These are phyloP conservation scores for Myriosclerotinia scirpicola DNA, from an alignment of 2,329 filamentous ascomycete species.

Conservation along the genomic window DNA sequence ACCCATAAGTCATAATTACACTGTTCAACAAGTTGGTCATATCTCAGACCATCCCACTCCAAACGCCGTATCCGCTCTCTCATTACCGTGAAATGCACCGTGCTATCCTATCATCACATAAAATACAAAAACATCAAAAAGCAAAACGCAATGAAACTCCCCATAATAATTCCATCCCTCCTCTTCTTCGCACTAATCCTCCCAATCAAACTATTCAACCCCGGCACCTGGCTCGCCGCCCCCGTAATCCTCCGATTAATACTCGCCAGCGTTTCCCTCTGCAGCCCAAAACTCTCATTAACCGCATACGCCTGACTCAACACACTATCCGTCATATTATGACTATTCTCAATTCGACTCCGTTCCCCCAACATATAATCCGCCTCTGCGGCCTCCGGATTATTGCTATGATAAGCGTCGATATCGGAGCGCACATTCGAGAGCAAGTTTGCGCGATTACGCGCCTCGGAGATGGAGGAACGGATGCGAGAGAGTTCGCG, in stretches of 20 bases:
- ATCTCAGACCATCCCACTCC: slow-evolving; percentile 12
- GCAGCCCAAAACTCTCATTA: slow-evolving; percentile 83
- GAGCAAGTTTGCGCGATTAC: slow-evolving; percentile 86
- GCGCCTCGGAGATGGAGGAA: slow-evolving; percentile 70
- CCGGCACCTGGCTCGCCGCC: slow-evolving; percentile 87
- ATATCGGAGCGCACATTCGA: slow-evolving; percentile 91
- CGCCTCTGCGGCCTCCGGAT: slow-evolving; percentile 80
- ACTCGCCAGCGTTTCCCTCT: slow-evolving; percentile 82
- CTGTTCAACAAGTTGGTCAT: slow-evolving; percentile 28
- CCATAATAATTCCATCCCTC: slow-evolving; percentile 91
- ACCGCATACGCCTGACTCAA: slow-evolving; percentile 95
- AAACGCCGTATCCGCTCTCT: slow-evolving; percentile 22
- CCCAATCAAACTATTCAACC: slow-evolving; percentile 86
- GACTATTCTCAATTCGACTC: slow-evolving; percentile 79
- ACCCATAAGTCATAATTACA: slow-evolving; percentile 39
- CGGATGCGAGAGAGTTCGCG: slow-evolving; percentile 77
- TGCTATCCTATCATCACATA: slow-evolving; percentile 48
- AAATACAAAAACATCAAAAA: slow-evolving; percentile 84
- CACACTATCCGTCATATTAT: slow-evolving; percentile 85
- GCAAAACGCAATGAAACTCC: slow-evolving; percentile 86
- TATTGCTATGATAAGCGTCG: slow-evolving; percentile 78
- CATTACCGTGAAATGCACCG: slow-evolving; percentile 29
- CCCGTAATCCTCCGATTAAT: slow-evolving; percentile 89
- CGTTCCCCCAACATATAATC: slow-evolving; percentile 98
- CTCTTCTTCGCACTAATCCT: slow-evolving; percentile 94